Percentiles rank a stretch among this genome's conserved stretches.
Conservation (phyloP, 768 basidiomycete genomes). For the Phylloporus sp. region DNA sequence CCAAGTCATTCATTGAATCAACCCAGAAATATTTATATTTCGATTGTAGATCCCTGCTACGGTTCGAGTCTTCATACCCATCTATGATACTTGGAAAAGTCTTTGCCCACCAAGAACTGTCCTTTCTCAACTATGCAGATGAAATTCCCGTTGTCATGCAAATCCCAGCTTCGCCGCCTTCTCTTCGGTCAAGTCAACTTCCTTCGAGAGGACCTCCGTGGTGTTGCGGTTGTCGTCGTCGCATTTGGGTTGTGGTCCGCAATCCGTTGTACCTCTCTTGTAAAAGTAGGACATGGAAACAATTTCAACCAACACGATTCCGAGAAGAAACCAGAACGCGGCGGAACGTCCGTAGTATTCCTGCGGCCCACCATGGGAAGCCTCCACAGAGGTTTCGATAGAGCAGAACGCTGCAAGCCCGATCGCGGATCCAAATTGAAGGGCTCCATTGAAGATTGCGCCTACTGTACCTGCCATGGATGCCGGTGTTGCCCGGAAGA, state of each 20-base stretch:
- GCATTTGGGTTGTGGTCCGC: not conserved
- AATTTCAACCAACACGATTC: conserved; percentile 30
- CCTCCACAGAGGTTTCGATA: conserved; percentile 43
- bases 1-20: no score
- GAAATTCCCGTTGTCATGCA: not conserved
- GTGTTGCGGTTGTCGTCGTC: not conserved
- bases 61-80: no score
- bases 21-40: no score
- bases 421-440: conserved; percentile 49
- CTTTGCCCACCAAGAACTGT: no score
- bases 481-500: conserved; percentile 44
- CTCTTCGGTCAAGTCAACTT: not conserved
- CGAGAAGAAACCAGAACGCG: conserved; percentile 42
- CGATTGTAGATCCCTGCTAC: no score
- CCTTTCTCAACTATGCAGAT: not conserved
- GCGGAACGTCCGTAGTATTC: conserved; percentile 40
- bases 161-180: not conserved
- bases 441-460: conserved; percentile 51
- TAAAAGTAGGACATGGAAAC: conserved; percentile 35
- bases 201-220: not conserved
- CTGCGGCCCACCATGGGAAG: conserved; percentile 26
- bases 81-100: no score
- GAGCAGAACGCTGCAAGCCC: conserved; percentile 45
- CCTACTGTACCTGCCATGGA: conserved; percentile 50
- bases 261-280: conserved; percentile 15